Evolutionary conservation across 768 basidiomycete genomes (phyloP), one percentile per base, ranked within the genome.

Genomic region (Amanita fuliginea): DNA sequence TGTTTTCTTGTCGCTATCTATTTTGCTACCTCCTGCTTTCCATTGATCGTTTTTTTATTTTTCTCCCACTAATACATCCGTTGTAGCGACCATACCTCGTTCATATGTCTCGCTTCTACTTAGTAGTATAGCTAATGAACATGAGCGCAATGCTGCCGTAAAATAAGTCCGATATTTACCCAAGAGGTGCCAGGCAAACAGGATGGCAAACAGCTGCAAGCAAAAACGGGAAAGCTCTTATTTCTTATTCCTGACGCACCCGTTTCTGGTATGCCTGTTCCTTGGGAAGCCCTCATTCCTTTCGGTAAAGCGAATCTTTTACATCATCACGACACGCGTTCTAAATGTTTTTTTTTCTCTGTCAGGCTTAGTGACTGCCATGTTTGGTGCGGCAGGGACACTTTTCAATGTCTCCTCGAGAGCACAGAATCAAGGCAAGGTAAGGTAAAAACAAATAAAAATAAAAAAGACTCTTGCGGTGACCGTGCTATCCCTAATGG

Each of bases 231-330:
- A n/a, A n/a, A n/a, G n/a, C n/a, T n/a, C n/a, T n/a, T n/a, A n/a
- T n/a, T n/a, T n/a, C n/a, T n/a, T n/a, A n/a, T n/a, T 24, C 22
- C 22, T 1, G n/a, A 11, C 13, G 4, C 16, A n/a, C 36, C 18
- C 36, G n/a, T 21, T n/a, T n/a, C 14, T n/a, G 6, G 24, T 14
- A 95, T 95, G 94, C 94, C 94, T 49, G 84, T 96, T 58, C 94
- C 93, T 57, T 97, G 88, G 85, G 93, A 98, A 72, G 92, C 94
- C 46, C 77, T 97, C 58, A 88, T 98, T 72, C 94, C 94, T 42
- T 93, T 94, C 61, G 94, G 94, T 93, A 44, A 45, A 44, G 13
- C 42, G 40, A n/a, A 18, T 6, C 14, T 13, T 18, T 9, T 6
- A 6, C 9, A 14, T n/a, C 16, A 14, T 16, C 22, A 16, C 18